Base-by-base conservation (phyloP, 192 early-diverging fungal species). In the Coemansia sp. region DNA sequence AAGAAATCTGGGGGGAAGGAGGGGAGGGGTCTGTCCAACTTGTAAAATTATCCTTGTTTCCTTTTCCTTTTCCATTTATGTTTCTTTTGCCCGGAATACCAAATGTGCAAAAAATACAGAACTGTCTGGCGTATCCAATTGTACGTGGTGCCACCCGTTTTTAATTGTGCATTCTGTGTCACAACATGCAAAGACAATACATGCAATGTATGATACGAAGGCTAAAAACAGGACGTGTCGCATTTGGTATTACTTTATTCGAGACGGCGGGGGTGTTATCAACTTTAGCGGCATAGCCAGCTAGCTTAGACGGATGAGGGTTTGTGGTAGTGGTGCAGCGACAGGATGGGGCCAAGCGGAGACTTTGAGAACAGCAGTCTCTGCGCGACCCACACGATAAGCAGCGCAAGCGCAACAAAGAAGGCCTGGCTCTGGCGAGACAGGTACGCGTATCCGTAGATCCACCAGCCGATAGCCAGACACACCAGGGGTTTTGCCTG, bases 391-490 rank as follows among this genome's bases (percentile, higher is more conserved):
- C 50, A 53, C 25, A 53, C 17, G 11, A 23, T 11, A 28, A 53
- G 2, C 30, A 53, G 28, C 50, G 30, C 28, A 29, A 28, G 25
- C 4, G 50, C 50, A 0, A 31, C n/a, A 22, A 22, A 31, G 33
- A 72, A 68, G 14, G 68, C 75, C 27, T 37, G 37, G 11, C 57
- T 20, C 40, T 78, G 75, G 23, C 67, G 29, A 20, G 47, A 4
- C 47, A 37, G 54, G 44, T 65, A 38, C 2, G 36, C 34, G 22
- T 68, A 78, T 3, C 65, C 75, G 42, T 67, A 78, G 1, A 25
- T n/a, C 75, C 75, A 78, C 75, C 75, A 78, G 11, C 75, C 75
- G 22, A 78, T 45, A 19, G 50, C 69, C 31, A 78, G 28, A 36
- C 69, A 78, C 19, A 53, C 50, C 19, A 72, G 47, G 2, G 65